Base-by-base conservation (phyloP, 805 yeast genomes). In the Millerozyma acaciae region DNA sequence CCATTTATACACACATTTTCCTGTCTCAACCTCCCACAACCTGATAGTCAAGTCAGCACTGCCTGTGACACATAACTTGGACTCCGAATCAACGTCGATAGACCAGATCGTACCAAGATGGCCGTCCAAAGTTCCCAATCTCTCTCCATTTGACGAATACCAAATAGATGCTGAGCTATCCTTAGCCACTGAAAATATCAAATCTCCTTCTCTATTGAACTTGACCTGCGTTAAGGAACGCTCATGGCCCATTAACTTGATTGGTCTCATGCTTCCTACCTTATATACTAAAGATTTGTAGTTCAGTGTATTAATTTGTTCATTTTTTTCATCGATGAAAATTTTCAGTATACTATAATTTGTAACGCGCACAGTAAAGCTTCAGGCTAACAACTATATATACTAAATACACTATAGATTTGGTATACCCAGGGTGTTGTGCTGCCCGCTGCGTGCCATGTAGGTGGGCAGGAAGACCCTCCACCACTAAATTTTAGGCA, bases 161-260 rank as follows among this genome's bases (percentile, higher is more conserved):
- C 97, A 94, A 41, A 90, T 81, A 29, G 89, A 81, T 2, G 94
- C 95, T 8, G 80, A 77, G 49, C 75, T 74, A 73, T 93, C 98
- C 62, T 93, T 88, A 44, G 96, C 87, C 25, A 86, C 89, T 8
- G 97, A 80, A 57, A 93, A 82, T 37, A 93, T 74, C 47, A 93
- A 64, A 60, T 93, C 99, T 28, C 99, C 99, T 54, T 94, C 97
- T 42, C 78, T 74, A 75, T 93, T 93, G 70, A 80, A 93, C 59
- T 85, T 90, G 50, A 93, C 89, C 72, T 93, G 97, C 30, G 97
- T 89, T 50, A 93, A 70, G 46, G 97, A 87, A 76, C 98, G 95
- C 69, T 86, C 96, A 67, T 93, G 98, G 40, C 97, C 97, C 74
- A 84, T 84, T 51, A 83, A 68, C 70, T 79, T 67, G 57, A 67